Evolutionary conservation across 2,329 filamentous ascomycete genomes (phyloP).

Genomic region (Calonectria montana): DNA sequence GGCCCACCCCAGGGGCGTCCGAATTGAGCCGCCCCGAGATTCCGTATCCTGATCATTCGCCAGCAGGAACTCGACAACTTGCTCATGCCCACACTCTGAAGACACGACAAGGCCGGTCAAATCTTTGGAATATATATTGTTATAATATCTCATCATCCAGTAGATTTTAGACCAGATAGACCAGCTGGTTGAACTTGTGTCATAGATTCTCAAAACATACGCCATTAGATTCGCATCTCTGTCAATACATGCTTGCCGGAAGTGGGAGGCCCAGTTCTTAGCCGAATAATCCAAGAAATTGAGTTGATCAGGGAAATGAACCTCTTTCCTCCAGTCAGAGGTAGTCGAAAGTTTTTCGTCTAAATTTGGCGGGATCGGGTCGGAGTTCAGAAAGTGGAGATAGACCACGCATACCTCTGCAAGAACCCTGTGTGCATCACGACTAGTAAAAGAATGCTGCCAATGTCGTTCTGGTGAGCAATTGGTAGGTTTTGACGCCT

Average conservation of each 20-base stretch:
- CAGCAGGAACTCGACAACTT: neutral
- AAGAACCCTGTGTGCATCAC: slow-evolving; percentile 36
- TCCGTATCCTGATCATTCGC: neutral
- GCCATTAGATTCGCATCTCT: neutral
- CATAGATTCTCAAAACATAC: neutral
- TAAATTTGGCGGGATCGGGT: neutral
- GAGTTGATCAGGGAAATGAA: neutral
- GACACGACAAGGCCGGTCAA: neutral
- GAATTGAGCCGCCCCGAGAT: neutral
- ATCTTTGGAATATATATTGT: neutral
- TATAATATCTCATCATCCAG: neutral
- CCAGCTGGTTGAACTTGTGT: neutral
- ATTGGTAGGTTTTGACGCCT: neutral
- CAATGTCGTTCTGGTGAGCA: slow-evolving; percentile 23
- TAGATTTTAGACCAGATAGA: neutral
- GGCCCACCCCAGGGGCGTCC: neutral
- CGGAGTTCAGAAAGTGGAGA: neutral
- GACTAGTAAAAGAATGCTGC: slow-evolving; percentile 33
- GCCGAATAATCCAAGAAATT: neutral
- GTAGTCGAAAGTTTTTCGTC: neutral
- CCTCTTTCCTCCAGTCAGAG: neutral
- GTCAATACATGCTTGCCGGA: neutral
- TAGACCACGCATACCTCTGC: slow-evolving; percentile 4
- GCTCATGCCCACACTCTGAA: neutral
- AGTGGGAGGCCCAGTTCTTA: neutral